Base-by-base conservation (phyloP, 2,329 filamentous ascomycete species). In the Claviceps humidiphila region DNA sequence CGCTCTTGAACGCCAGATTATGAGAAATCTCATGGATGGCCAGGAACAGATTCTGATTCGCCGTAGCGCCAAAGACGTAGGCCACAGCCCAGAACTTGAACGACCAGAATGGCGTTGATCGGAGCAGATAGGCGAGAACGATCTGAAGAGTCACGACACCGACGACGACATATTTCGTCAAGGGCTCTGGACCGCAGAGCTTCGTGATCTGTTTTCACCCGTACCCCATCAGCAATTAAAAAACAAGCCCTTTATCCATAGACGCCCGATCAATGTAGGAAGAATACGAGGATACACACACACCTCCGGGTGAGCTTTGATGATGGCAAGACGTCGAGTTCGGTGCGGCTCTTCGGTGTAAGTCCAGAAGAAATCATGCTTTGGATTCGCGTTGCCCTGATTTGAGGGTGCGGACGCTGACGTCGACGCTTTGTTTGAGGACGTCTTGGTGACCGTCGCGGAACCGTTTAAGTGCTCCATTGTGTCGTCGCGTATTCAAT, bases 21-120 rank as follows among this genome's bases (percentile, higher is more conserved):
- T 98, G 93, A 16, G 89, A 95, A 67, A 98, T 97, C 71, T 98
- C 93, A 73, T 98, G 93, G 64, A 98, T 98, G 54, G 93, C 89
- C 43, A 98, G 82, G 74, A 98, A 98, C 49, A 97, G 80, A 69
- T 98, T 98, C 75, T 98, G 93, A 75, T 97, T 98, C 51, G 91
- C 84, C 0, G 93, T 97, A 34, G 93, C 93, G 53, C 93, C 93
- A 56, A 98, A 77, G 51, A 95, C 72, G 70, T 98, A 98, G 57
- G 88, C 89, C 0, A 89, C 86, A 52, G 84, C 75, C 75, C 94
- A 84, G 74, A 94, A 96, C 58, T 76, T 81, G 78, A 82, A 87
- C 54, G 88, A 93, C 61, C 91, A 78, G 65, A 97, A 82, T 16
- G 89, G 71, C 2, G 85, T 86, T 63, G 89, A 74, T 56, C 82